Base-by-base conservation (phyloP, 495 filamentous ascomycete species). In the Hypoxylon subgilvum region DNA sequence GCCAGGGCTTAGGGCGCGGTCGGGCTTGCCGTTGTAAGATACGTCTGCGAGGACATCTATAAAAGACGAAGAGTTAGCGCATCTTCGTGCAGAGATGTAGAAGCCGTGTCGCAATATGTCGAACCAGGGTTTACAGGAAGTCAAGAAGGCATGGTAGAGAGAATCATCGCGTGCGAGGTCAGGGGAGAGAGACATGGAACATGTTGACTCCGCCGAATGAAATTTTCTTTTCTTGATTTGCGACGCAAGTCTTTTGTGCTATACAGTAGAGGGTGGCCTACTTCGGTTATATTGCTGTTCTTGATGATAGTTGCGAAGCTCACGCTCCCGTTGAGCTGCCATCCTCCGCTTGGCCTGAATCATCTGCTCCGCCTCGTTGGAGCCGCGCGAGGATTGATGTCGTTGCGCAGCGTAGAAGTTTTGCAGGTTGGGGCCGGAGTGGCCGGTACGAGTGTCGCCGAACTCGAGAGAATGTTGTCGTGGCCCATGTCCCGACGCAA, bases 201-300 rank as follows among this genome's bases (percentile, higher is more conserved):
- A 72, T 61, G 63, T 57, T 60, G 69, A 68, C 71, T 75, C 71
- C 52, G 61, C 67, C 52, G 61, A 64, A 65, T 61, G 62, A 72
- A n/a, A 70, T 67, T 69, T 72, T 66, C 68, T 71, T 63, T 66
- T 63, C 61, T 70, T 69, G 77, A 67, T 71, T 76, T 82, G 77
- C 75, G 78, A 83, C 83, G 82, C 65, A 71, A 66, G 65, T 66
- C 3, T 3, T 55, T 68, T 71, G 71, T 76, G 76, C 74, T 79
- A 81, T 79, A 80, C 77, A 81, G 80, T 73, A 80, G 80, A 82
- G 78, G 80, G 79, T 67, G 80, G 81, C 81, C 81, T 84, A 98
- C 94, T 96, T 88, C 93, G 87, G 79, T 97, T 95, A 82, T 95
- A 97, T 85, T 98, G 94, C 83, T 98, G 94, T 82, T 98, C 94